Evolutionary conservation across 1,284 basidiomycete species (phyloP).

Genomic region (Ganoderma boninense): DNA sequence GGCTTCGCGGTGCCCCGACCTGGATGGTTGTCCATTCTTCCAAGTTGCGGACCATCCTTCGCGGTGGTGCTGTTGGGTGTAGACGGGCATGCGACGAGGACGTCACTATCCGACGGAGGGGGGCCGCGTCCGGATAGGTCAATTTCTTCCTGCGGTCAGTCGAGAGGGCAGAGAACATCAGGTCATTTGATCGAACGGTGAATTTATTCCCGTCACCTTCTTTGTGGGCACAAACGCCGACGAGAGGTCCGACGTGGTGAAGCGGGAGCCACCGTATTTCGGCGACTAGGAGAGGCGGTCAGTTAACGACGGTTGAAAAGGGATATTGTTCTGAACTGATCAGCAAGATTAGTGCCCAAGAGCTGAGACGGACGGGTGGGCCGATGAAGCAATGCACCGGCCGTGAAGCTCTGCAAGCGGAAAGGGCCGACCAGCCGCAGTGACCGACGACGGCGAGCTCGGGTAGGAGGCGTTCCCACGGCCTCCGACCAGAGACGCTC

Average conservation of each 20-base stretch:
- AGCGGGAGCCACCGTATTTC: too few species aligned
- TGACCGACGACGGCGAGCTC: neutral
- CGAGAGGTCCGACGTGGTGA: neutral
- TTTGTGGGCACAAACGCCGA: constrained; percentile 18
- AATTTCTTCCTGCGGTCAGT: constrained; percentile 4
- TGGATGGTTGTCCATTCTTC: too few species aligned
- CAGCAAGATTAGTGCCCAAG: neutral
- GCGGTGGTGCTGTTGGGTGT: constrained; percentile 7
- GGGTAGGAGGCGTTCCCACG: neutral
- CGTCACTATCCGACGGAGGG: neutral
- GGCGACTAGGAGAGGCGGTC: neutral
- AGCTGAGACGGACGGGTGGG: neutral
- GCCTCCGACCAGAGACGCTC: constrained; percentile 2
- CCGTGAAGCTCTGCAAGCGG: neutral
- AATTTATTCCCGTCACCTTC: constrained; percentile 8
- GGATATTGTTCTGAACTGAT: neutral
- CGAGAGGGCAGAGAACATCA: constrained; percentile 10
- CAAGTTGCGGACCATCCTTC: neutral
- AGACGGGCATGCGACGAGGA: neutral
- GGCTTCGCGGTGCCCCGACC: neutral
- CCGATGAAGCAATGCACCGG: neutral
- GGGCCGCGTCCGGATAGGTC: constrained; percentile 12
- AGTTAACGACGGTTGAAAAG: neutral
- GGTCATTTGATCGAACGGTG: constrained; percentile 7
- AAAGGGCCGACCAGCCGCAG: neutral